These are phyloP conservation scores for Pseudozyma tsukubaensis DNA, from an alignment of 1,284 basidiomycete species.

Conservation along the genomic window DNA sequence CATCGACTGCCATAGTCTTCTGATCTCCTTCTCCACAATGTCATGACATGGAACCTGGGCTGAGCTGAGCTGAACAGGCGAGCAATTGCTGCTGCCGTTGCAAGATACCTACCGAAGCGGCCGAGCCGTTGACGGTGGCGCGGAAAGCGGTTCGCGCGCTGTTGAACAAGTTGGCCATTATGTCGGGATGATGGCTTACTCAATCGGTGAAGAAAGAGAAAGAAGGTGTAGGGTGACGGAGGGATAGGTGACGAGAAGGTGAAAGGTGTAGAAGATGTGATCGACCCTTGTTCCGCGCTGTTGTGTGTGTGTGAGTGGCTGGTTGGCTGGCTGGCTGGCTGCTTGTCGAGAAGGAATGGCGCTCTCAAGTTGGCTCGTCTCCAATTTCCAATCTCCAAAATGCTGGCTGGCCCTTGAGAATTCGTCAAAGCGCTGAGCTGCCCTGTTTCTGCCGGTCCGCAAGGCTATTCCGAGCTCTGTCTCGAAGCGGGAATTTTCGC, in stretches of 20 bases:
- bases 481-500: neutral
- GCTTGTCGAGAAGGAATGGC: too few species aligned
- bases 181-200: constrained; percentile 17
- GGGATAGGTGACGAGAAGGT: constrained; percentile 10
- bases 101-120: constrained; percentile 50
- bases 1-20: too few species aligned
- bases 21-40: neutral
- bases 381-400: constrained; percentile 4
- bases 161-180: constrained; percentile 56
- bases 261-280: constrained; percentile 2
- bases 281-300: neutral
- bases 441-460: too few species aligned
- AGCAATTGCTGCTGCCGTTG: neutral
- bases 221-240: constrained; percentile 2
- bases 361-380: neutral
- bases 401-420: neutral
- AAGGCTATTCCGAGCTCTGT: too few species aligned
- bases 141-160: constrained; percentile 51
- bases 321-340: too few species aligned
- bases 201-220: constrained; percentile 6
- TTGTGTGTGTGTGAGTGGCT: too few species aligned
- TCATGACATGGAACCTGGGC: neutral
- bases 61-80: neutral
- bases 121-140: constrained; percentile 49
- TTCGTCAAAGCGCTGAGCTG: neutral